These are phyloP conservation scores for Enterocytospora artemiae DNA, from an alignment of 371 early-diverging fungal species.

Conservation along the genomic window DNA sequence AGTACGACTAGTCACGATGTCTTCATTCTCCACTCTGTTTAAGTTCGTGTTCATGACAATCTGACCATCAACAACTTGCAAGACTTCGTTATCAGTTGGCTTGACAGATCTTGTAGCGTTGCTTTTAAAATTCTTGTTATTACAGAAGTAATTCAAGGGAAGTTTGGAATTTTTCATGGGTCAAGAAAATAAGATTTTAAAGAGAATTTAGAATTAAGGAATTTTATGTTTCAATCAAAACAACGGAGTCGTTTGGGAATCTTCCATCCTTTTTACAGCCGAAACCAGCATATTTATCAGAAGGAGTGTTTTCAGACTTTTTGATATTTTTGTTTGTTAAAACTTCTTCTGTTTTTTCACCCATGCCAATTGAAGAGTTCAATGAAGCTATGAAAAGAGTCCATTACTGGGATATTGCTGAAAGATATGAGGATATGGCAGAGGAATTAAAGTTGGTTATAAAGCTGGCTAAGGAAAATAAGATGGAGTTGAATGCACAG, in stretches of 20 bases:
- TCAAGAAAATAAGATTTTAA: too few relatives aligned
- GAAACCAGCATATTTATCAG: too few relatives aligned
- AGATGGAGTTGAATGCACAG: slow-evolving; percentile 75
- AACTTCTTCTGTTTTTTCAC: slow-evolving; percentile 6
- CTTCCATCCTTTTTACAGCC: too few relatives aligned
- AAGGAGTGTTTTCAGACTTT: too few relatives aligned
- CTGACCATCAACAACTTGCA: slow-evolving; percentile 48
- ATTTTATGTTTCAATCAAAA: too few relatives aligned
- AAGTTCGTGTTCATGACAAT: slow-evolving; percentile 37
- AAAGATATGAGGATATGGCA: slow-evolving; percentile 83
- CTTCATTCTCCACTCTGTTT: slow-evolving; percentile 35
- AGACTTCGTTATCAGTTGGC: slow-evolving; percentile 23
- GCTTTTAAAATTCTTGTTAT: slow-evolving; percentile 53
- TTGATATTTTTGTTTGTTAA: slow-evolving; percentile 6
- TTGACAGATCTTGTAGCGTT: slow-evolving; percentile 18
- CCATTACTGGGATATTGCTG: slow-evolving; percentile 93
- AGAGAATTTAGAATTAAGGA: too few relatives aligned
- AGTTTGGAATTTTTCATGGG: background rate
- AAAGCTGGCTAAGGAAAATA: slow-evolving; percentile 59
- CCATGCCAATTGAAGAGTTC: slow-evolving; percentile 25
- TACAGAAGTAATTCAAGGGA: slow-evolving; percentile 33
- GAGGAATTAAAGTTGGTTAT: slow-evolving; percentile 46
- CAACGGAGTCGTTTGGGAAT: too few relatives aligned
- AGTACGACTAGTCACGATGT: slow-evolving; percentile 50
- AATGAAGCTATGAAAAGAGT: slow-evolving; percentile 61